These are phyloP conservation scores for Deinandra increscens DNA, from an alignment of 129 eudicot genomes.

Conservation along the genomic window DNA sequence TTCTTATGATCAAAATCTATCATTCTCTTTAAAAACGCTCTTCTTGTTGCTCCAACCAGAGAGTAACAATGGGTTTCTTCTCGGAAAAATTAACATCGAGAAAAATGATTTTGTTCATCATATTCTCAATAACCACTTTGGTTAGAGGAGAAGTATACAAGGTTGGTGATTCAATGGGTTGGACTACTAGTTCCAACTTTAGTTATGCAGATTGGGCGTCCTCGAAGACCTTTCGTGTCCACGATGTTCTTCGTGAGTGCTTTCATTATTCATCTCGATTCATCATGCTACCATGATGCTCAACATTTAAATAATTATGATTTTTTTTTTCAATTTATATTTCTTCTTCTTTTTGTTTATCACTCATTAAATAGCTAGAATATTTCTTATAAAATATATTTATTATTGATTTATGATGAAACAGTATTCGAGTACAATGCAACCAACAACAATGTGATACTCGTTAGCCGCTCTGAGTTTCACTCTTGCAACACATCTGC, in stretches of 20 bases:
- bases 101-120: conserved; percentile 9
- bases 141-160: conserved; percentile 43
- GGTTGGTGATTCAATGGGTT: conserved; percentile 62
- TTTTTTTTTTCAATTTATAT: no score
- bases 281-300: no score
- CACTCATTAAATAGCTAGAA: neutral
- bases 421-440: conserved; percentile 57
- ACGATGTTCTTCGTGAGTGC: conserved; percentile 44
- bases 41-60: neutral
- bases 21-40: conserved; percentile 17
- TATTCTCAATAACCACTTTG: conserved; percentile 14
- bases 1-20: conserved; percentile 1
- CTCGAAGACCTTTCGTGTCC: conserved; percentile 46
- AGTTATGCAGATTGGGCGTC: conserved; percentile 50
- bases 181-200: conserved; percentile 37
- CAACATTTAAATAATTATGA: no score
- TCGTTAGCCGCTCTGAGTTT: conserved; percentile 47
- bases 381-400: neutral
- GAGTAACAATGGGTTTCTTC: neutral
- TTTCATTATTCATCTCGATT: neutral
- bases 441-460: conserved; percentile 41
- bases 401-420: neutral
- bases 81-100: no score
- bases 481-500: conserved; percentile 46
- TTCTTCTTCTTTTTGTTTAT: neutral